Base-by-base conservation (phyloP, 345 rosid genomes). In the Citrus inodora region DNA sequence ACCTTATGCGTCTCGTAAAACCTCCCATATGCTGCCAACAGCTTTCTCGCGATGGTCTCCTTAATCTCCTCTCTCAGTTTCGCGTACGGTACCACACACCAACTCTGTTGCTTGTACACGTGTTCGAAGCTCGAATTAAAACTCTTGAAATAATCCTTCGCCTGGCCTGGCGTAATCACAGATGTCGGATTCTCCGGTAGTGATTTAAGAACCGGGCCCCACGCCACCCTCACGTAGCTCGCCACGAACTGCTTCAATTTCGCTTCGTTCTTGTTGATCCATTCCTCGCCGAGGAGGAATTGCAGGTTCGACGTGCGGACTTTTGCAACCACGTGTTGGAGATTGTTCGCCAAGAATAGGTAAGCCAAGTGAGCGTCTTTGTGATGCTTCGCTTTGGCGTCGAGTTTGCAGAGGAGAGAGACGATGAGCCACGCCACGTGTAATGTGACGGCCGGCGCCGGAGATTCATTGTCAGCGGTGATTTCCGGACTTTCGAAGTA, bases 271-370 rank as follows among this genome's bases (percentile, higher is more conserved):
- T 78, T 86, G 1, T 37, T 46, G 64, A 90, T 68, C 97, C 98
- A 92, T 0, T 87, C 92, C 19, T 87, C 89, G 9, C 98, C 98
- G 46, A 89, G 89, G 21, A 92, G 67, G 21, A 71, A 70, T 69
- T 56, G 75, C 2, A 90, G 84, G 72, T 87, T 84, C 38, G 98
- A 88, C 22, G 90, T 78, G 10, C 87, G 87, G 75, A 82, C 93
- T 48, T 56, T 82, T 3, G 85, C 75, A 33, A 84, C 77, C 13
- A 90, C 85, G 83, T 89, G 86, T 27, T 89, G 94, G 64, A 90
- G 84, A 80, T 88, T 93, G 87, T 90, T 93, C 14, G 93, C 91
- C 28, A 93, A 76, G 89, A 89, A 93, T 78, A 93, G 88, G 76
- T 90, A 90, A 16, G 87, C 82, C 30, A 82, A 11, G 3, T 93